These are phyloP conservation scores for Uronychia setigera DNA, from an alignment of 73 alveolate species.

Conservation along the genomic window DNA sequence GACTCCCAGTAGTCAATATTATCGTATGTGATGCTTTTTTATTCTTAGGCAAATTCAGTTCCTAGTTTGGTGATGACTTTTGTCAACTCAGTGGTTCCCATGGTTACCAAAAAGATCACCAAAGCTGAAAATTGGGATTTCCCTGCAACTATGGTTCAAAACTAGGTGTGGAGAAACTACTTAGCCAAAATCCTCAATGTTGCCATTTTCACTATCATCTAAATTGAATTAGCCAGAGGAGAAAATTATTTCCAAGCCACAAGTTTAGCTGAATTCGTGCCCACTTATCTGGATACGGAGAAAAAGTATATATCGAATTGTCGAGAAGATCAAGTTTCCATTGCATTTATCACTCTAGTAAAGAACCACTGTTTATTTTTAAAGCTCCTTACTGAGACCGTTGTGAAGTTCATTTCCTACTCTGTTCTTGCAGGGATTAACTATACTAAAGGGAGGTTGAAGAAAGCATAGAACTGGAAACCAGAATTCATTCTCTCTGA, in stretches of 20 bases:
- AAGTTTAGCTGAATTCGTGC: background rate
- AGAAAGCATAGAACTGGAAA: constrained; percentile 50
- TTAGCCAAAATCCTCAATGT: constrained; percentile 59
- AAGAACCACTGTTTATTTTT: constrained; percentile 3
- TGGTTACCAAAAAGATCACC: constrained; percentile 54
- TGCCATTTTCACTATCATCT: constrained; percentile 42
- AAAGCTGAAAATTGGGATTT: constrained; percentile 62
- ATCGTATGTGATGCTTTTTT: background rate
- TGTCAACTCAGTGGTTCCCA: constrained; percentile 58
- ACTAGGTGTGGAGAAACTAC: constrained; percentile 68
- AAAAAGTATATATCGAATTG: constrained; percentile 48
- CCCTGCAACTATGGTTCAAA: constrained; percentile 28
- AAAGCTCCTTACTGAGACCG: constrained; percentile 53
- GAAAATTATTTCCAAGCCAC: constrained; percentile 9
- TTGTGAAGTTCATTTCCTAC: constrained; percentile 24
- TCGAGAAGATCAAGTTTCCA: constrained; percentile 66
- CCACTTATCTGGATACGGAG: no score
- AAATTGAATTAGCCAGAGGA: constrained; percentile 51
- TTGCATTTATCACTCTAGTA: constrained; percentile 36
- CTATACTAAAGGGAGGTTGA: constrained; percentile 22
- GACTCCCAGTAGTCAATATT: background rate
- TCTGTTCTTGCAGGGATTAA: constrained; percentile 5
- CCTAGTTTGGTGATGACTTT: constrained; percentile 43
- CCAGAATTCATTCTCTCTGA: constrained; percentile 61
- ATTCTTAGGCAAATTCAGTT: constrained; percentile 7